phyloP scores from a whole-genome alignment of 352 stramenopile species.

The Globisporangium sylvaticum region DNA sequence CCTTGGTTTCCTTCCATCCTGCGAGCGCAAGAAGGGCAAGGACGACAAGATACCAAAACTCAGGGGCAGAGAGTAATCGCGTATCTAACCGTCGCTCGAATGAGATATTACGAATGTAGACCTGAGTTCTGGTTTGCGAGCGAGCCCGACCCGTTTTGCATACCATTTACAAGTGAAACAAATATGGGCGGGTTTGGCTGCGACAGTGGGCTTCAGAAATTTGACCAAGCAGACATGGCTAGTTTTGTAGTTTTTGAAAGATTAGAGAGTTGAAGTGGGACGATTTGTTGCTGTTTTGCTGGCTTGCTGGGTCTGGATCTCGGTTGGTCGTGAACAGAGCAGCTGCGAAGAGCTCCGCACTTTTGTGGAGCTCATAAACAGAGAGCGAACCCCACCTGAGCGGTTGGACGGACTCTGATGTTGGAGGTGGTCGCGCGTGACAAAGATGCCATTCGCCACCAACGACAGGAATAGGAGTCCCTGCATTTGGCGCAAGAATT shows the following conservation, averaged over 20 bases:
- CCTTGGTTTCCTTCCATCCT: neutral
- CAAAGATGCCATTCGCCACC: too few species aligned
- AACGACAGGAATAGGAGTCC: too few species aligned
- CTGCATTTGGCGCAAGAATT: too few species aligned
- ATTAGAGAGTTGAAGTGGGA: neutral
- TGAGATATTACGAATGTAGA: neutral
- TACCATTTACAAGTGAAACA: neutral
- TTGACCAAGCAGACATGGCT: neutral
- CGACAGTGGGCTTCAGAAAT: conserved; percentile 2
- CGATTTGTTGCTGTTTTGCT: neutral
- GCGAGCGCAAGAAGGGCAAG: neutral
- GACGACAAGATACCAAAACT: conserved; percentile 4
- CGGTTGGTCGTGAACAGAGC: neutral
- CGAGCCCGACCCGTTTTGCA: neutral
- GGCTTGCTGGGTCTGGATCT: neutral
- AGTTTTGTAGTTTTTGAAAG: neutral
- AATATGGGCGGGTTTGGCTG: neutral
- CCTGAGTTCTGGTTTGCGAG: neutral
- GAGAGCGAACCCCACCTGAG: neutral
- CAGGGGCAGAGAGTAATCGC: neutral
- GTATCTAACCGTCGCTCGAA: neutral
- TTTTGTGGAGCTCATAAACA: neutral
- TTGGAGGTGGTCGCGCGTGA: too few species aligned
- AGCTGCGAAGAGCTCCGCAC: neutral
- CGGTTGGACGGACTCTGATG: neutral